Base-by-base conservation (phyloP, 257 asterid genomes). In the Nyctanthes arbortristis region DNA sequence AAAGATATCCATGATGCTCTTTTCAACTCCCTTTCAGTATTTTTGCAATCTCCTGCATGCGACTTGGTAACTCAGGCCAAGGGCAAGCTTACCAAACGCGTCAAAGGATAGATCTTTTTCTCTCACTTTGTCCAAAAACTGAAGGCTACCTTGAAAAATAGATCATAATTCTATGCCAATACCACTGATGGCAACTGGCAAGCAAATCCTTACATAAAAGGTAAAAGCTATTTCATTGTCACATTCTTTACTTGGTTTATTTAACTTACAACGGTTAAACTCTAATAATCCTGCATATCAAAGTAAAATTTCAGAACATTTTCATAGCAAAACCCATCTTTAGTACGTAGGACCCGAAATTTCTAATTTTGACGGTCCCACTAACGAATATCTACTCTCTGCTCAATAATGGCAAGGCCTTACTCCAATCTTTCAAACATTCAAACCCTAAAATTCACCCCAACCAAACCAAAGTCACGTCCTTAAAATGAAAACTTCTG, bases 381-480 rank as follows among this genome's bases (percentile, higher is more conserved):
- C 5, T 5, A 70, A 9, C 57, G 16, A 32, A 45, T 33, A 2
- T 18, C 5, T 18, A 40, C 52, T 30, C 24, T 40, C 63, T 12
- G 62, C 13, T 27, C 57, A 54, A 65, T 2, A 30, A 59, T 32
- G 60, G 16, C 4, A 30, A 68, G 7, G 10, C 61, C 68, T 35
- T 63, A 35, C 61, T 20, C 55, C 64, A 49, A 13, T 45, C 61
- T 13, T 14, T 5, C 55, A 37, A 28, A 52, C 28, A 36, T 32
- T 13, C 25, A 29, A 54, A 68, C 74, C 55, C 49, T 31, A 62
- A n/a, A n/a, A 63, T 28, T 22, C 37, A 47, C 29, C 40, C 20
- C 9, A 8, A 20, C 4, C 59, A 52, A 52, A 24, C 59, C 16
- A 52, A 52, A 22, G 59, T 52, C 61, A 31, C 36, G 34, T 13